Evolutionary conservation across 768 basidiomycete genomes (phyloP), one percentile per base, ranked within the genome.

Genomic region (Pseudohyphozyma bogoriensis): DNA sequence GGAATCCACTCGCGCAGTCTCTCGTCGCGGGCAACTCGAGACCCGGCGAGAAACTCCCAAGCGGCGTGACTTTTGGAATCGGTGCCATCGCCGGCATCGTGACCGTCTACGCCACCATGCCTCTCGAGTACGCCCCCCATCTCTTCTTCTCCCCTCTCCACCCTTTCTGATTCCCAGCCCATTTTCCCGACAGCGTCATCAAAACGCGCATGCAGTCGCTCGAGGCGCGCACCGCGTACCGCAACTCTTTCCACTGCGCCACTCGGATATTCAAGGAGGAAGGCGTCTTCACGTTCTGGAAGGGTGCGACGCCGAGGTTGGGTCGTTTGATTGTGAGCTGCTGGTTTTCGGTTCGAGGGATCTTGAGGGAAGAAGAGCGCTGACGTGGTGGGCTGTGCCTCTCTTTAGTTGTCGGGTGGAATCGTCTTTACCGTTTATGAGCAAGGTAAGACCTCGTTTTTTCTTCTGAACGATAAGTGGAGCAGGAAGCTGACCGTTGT

Each of bases 131-230:
- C 63, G 74, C 68, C 52, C 26, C 31, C 37, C 7, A 10, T 12
- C 52, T 24, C 36, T 35, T 26, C 42, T 20, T 16, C 10, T 10
- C 44, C 42, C 32, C 2, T 28, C 55, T 5, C 37, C 28, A 54
- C 33, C 16, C 57, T 51, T 29, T 51, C 57, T 3, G 20, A 55
- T 24, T 37, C 35, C 4, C 39, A 3, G 26, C 44, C 49, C 53
- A 2, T 6, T 24, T 42, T 16, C 54, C 56, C 31, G 29, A 18
- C 66, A 93, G 90, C 71, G 91, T 96, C 33, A 82, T 97, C 75
- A 99, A 97, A 76, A 97, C 95, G 15, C 83, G 93, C 29, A 99
- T 97, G 95, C 95, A 99, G 74, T 85, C 89, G 8, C 79, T 99
- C 13, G 80, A 82, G 58, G 95, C 93, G 1, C 78, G 81, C 13